phyloP scores from a whole-genome alignment of 495 filamentous ascomycete species.

The Hypoxylon trugodes region DNA sequence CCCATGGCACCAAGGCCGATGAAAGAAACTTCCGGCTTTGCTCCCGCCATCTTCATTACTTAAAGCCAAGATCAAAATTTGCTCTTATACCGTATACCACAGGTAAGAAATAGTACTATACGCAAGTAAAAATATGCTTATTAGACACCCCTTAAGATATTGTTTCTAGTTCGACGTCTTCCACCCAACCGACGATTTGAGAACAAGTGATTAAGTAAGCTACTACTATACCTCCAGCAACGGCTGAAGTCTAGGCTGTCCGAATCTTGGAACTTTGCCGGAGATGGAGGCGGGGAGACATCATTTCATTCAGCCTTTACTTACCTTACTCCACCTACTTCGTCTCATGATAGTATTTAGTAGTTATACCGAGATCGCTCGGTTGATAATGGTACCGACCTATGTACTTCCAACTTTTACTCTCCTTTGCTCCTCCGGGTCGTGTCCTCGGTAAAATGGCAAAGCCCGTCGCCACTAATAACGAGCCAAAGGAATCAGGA shows the following conservation, averaged over 20 bases:
- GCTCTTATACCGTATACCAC: neutral
- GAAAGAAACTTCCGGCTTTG: constrained; percentile 71
- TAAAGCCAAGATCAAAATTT: neutral
- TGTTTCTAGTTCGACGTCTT: constrained; percentile 6
- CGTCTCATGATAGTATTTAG: neutral
- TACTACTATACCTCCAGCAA: neutral
- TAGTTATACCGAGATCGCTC: constrained; percentile 26
- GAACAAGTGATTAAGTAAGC: neutral
- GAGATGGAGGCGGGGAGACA: constrained; percentile 10
- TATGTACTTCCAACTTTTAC: neutral
- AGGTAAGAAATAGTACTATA: neutral
- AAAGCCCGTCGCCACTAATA: constrained; percentile 13
- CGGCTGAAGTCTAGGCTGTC: constrained; percentile 27
- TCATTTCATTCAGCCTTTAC: constrained; percentile 22
- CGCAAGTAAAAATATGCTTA: neutral
- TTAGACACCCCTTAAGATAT: neutral
- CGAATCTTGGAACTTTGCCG: constrained; percentile 15
- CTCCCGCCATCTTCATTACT: constrained; percentile 40
- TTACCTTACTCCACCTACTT: neutral
- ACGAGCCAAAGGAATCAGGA: neutral
- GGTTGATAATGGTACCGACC: constrained; percentile 21
- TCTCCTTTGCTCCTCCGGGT: constrained; percentile 1
- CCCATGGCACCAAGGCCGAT: constrained; percentile 91
- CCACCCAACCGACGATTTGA: constrained; percentile 1
- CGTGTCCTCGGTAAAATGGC: constrained; percentile 27